Percentiles rank a stretch among this genome's conserved stretches.
phyloP scores from a whole-genome alignment of 176 grass and related monocot species.

The Avena sativa region DNA sequence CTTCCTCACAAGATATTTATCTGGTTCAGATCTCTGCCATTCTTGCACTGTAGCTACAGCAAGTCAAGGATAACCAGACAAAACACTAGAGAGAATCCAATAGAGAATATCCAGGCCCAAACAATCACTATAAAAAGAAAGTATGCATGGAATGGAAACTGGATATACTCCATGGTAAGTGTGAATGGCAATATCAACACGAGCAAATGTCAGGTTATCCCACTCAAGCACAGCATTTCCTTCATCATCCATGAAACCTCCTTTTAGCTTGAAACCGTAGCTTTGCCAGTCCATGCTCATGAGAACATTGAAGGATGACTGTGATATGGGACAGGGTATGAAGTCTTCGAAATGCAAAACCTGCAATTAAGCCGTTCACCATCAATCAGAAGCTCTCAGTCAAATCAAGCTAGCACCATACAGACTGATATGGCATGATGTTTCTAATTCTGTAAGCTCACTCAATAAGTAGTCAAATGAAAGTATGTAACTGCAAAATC shows the following conservation, averaged over 20 bases:
- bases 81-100: neutral
- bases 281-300: conserved; percentile 66
- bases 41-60: conserved; percentile 30
- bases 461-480: neutral
- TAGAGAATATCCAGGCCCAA: conserved; percentile 7
- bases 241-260: conserved; percentile 53
- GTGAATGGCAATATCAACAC: conserved; percentile 71
- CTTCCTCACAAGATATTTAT: conserved; percentile 63
- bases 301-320: conserved; percentile 60
- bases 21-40: conserved; percentile 47
- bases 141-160: conserved; percentile 30
- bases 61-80: conserved; percentile 46
- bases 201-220: conserved; percentile 66
- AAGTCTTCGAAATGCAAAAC: conserved; percentile 72
- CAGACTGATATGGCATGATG: neutral
- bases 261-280: conserved; percentile 70
- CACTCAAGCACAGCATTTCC: conserved; percentile 69
- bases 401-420: conserved; percentile 23
- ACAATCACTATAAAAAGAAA: conserved; percentile 29
- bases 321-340: conserved; percentile 52
- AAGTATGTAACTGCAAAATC: conserved; percentile 22
- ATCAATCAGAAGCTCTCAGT: neutral
- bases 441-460: conserved; percentile 11
- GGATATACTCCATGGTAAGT: conserved; percentile 67
- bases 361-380: conserved; percentile 43